A percentile compares a stretch with the other conserved stretches of the same genome.
These are phyloP conservation scores for Sporobolomyces phaffii DNA, from an alignment of 768 basidiomycete species.

Conservation along the genomic window DNA sequence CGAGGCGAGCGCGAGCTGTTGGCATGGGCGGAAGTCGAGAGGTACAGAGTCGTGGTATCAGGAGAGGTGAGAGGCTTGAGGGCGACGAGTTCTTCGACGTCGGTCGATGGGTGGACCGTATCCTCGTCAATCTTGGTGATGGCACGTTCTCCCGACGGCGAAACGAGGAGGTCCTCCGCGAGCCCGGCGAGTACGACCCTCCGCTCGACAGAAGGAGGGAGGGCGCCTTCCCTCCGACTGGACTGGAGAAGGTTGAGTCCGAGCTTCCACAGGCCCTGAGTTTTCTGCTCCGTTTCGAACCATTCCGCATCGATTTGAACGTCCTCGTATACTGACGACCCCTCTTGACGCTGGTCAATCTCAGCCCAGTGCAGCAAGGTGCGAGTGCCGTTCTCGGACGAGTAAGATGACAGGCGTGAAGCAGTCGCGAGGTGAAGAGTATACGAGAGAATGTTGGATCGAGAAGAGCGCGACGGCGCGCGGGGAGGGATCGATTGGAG, in stretches of 20 bases:
- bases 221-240: neutral
- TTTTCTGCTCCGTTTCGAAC: conserved; percentile 31
- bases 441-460: conserved; percentile 39
- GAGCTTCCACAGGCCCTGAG: conserved; percentile 34
- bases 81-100: conserved; percentile 18
- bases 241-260: conserved; percentile 21
- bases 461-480: conserved; percentile 35
- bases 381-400: conserved; percentile 13
- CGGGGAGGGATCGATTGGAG: conserved; percentile 38
- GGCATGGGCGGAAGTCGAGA: conserved; percentile 14
- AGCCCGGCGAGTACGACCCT: conserved; percentile 19
- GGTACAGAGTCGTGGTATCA: conserved; percentile 32
- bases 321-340: neutral
- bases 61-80: conserved; percentile 32
- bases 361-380: conserved; percentile 28
- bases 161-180: conserved; percentile 23
- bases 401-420: conserved; percentile 32
- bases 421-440: conserved; percentile 34
- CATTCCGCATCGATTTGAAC: conserved; percentile 13
- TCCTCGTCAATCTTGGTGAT: conserved; percentile 19
- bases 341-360: neutral
- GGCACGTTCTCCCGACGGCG: conserved; percentile 22
- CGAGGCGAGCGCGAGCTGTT: neutral
- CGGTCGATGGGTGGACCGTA: conserved; percentile 4
- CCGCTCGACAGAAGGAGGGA: conserved; percentile 27